Evolutionary conservation across 768 basidiomycete genomes (phyloP).

Genomic region (Cystofilobasidium ferigula): DNA sequence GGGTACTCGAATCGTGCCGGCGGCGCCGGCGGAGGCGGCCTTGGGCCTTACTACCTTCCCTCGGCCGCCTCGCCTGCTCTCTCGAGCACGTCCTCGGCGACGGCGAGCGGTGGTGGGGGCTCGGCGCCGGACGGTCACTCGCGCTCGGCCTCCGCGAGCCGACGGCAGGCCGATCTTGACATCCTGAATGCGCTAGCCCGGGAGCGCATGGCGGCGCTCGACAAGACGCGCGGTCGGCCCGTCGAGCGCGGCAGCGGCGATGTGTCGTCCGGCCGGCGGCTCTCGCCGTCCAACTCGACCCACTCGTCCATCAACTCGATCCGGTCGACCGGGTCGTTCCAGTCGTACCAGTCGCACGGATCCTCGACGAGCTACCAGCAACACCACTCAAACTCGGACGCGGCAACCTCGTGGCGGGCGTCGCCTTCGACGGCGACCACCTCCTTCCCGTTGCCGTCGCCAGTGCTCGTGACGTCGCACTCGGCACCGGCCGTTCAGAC

Average conservation of each 20-base stretch:
- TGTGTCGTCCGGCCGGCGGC: not conserved
- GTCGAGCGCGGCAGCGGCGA: not conserved
- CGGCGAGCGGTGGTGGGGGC: not conserved
- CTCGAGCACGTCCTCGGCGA: conserved; percentile 59
- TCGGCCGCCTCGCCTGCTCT: conserved; percentile 52
- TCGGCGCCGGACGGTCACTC: not conserved
- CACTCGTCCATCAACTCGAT: conserved; percentile 15
- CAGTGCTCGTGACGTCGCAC: not conserved
- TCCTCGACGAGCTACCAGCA: conserved; percentile 1
- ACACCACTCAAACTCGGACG: conserved; percentile 6
- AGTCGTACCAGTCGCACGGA: not conserved
- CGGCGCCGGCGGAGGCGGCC: conserved; percentile 30
- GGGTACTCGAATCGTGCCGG: conserved; percentile 26
- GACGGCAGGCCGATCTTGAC: conserved; percentile 19
- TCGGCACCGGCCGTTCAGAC: conserved; percentile 6
- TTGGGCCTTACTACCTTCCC: conserved; percentile 26
- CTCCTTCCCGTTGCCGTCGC: not conserved
- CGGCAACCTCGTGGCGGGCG: conserved; percentile 13
- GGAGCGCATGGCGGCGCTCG: conserved; percentile 9
- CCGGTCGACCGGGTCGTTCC: not conserved
- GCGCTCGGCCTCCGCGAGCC: conserved; percentile 6
- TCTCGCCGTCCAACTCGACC: conserved; percentile 16
- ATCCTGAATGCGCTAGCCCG: not conserved
- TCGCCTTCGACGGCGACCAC: not conserved
- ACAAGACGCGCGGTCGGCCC: conserved; percentile 14